phyloP scores from a whole-genome alignment of 1,139 yeast genomes.

The Saccharomyces pastorianus region DNA sequence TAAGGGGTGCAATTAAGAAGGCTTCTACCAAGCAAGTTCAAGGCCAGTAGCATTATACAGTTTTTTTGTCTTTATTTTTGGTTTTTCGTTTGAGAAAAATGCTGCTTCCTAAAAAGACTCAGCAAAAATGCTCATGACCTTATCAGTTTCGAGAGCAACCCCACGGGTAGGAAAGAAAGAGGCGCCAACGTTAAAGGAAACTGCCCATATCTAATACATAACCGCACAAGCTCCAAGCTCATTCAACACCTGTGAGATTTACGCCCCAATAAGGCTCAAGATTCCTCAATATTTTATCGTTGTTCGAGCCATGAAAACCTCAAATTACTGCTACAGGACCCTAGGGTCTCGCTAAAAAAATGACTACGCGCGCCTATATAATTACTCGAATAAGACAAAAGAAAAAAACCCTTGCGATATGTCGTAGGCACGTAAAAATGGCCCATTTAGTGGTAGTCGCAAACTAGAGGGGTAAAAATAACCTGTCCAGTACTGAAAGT shows the following conservation, averaged over 20 bases:
- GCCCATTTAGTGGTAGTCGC: not conserved
- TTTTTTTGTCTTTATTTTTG: too few relatives aligned
- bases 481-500: not conserved
- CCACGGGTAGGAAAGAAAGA: not conserved
- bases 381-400: not conserved
- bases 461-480: not conserved
- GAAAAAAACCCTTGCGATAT: not conserved
- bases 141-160: not conserved
- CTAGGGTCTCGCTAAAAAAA: not conserved
- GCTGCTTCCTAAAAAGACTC: not conserved
- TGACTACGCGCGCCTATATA: not conserved
- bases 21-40: not conserved
- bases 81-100: not conserved
- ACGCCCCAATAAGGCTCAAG: not conserved
- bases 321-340: not conserved
- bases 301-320: not conserved
- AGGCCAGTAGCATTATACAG: not conserved
- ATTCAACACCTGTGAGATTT: not conserved
- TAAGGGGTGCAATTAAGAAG: not conserved
- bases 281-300: not conserved
- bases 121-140: not conserved
- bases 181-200: not conserved
- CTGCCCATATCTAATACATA: not conserved
- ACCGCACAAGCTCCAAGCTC: not conserved
- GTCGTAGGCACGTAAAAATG: not conserved